Evolutionary conservation across 371 early-diverging fungal genomes (phyloP).

Genomic region (Mortierella sp.): DNA sequence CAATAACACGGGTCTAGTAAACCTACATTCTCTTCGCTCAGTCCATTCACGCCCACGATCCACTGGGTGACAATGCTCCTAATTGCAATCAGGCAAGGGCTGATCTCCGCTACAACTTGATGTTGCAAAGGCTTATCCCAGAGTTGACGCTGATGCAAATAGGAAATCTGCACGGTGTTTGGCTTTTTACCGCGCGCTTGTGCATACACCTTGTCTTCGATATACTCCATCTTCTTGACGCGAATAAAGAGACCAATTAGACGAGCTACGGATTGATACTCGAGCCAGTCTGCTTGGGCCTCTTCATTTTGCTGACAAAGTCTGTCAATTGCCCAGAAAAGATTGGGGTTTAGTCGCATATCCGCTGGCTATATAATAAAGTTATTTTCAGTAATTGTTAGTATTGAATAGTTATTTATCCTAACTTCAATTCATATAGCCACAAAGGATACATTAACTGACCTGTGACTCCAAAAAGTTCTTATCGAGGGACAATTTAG

Average conservation of each 20-base stretch:
- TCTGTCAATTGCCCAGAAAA: conserved; percentile 54
- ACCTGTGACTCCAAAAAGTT: conserved; percentile 51
- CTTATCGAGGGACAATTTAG: conserved; percentile 28
- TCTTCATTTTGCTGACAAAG: conserved; percentile 32
- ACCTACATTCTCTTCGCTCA: conserved; percentile 51
- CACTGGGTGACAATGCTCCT: conserved; percentile 40
- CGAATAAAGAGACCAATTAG: conserved; percentile 52
- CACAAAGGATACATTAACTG: neutral
- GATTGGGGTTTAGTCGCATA: conserved; percentile 50
- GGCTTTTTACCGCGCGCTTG: conserved; percentile 54
- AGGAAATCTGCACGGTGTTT: conserved; percentile 48
- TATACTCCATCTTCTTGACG: conserved; percentile 51
- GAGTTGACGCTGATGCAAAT: conserved; percentile 44
- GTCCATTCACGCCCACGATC: conserved; percentile 46
- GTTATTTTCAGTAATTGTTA: neutral
- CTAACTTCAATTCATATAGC: neutral
- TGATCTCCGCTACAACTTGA: conserved; percentile 54
- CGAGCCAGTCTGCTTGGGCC: conserved; percentile 33
- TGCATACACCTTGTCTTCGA: conserved; percentile 49
- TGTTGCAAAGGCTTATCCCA: conserved; percentile 58
- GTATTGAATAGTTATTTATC: neutral
- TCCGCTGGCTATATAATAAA: conserved; percentile 40
- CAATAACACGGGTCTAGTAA: neutral
- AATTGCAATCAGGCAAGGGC: conserved; percentile 50
- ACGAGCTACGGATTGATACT: conserved; percentile 49